Conservation (phyloP, 768 basidiomycete genomes). For the Suillus brevipes region DNA sequence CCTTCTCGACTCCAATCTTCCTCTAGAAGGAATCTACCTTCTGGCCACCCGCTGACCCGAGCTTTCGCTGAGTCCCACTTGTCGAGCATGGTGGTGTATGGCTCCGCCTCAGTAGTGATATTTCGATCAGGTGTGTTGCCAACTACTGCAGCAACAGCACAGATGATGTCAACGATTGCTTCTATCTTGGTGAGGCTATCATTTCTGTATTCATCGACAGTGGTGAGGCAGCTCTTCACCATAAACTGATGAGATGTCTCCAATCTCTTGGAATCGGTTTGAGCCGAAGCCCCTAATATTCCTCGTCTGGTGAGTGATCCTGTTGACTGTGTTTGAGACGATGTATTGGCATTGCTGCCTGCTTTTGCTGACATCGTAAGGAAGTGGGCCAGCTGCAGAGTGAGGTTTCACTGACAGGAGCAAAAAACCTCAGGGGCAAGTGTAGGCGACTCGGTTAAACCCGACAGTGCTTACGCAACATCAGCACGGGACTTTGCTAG, state of each 20-base stretch:
- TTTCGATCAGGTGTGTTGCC: background rate
- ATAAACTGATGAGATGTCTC: background rate
- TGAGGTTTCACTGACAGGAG: too few species aligned
- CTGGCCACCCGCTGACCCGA: background rate
- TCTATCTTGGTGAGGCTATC: background rate
- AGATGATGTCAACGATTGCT: background rate
- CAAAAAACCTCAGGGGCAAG: too few species aligned
- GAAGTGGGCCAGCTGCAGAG: too few species aligned
- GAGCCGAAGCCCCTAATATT: background rate
- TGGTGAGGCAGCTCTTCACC: background rate
- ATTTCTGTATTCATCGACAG: background rate
- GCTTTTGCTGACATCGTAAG: background rate
- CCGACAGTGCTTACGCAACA: background rate
- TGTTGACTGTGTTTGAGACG: background rate
- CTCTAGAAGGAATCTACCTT: background rate
- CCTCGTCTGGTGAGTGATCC: background rate
- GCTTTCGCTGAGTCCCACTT: background rate
- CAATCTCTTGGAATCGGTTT: background rate
- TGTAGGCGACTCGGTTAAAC: constrained; percentile 2
- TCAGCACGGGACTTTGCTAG: too few species aligned
- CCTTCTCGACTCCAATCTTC: background rate
- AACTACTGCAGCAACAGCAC: background rate
- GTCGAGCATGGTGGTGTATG: background rate
- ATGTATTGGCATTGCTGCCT: background rate
- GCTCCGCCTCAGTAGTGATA: background rate